Evolutionary conservation across 164 flowering plant genomes (phyloP), one percentile per base, ranked within the genome.

Genomic region (Aristolochia californica): DNA sequence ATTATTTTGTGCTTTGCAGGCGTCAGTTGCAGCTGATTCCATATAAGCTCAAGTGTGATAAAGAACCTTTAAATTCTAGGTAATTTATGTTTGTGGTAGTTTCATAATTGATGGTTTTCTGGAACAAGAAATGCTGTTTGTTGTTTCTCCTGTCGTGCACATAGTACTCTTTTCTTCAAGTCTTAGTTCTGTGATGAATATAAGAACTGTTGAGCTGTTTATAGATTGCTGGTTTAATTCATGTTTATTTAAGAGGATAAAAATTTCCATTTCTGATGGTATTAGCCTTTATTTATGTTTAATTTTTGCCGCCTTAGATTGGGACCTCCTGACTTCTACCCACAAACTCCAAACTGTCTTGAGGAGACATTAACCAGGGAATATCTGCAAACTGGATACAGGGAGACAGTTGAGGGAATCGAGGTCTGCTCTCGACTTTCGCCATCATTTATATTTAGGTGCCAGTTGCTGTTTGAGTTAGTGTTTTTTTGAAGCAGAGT

Each of bases 281-380:
- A n/a, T n/a, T n/a, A n/a, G n/a, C 24, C n/a, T 12, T 60, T 43
- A 38, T 58, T 45, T 27, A 11, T 54, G 22, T 27, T 64, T 30
- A 20, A 49, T 30, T 40, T 18, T 25, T 9, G 15, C 12, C 24
- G 12, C 38, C 27, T 45, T 67, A 94, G 99, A 53, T 89, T 94
- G 70, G 96, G 95, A 48, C 91, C 97, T 24, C 97, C 99, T 53
- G 99, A 94, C 55, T 91, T 77, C 63, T 80, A 86, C 60, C 97
- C 95, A 7, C 99, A 74, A 65, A 75, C 85, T 66, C 72, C 85
- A 40, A 79, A 70, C 72, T 94, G 97, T 60, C 94, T 89, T 0
- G 97, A 94, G 77, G 99, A 94, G 82, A 88, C 89, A 57, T 79
- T 94, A 53, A 84, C 85, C 57, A 78, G 60, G 69, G 97, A 91